These are phyloP conservation scores for Suillus subluteus DNA, from an alignment of 768 basidiomycete genomes.

Conservation along the genomic window DNA sequence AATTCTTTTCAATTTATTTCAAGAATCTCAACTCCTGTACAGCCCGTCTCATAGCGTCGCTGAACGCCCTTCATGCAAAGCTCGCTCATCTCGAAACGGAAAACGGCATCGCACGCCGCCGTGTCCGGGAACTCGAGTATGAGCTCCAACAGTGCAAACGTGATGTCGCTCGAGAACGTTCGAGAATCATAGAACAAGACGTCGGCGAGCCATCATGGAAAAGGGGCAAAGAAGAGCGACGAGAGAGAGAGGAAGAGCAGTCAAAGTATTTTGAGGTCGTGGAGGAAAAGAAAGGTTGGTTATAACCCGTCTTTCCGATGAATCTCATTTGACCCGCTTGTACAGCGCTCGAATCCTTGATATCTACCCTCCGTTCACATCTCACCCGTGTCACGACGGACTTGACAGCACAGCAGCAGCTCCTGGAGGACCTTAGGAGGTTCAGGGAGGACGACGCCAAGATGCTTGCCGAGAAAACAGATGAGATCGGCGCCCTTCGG, in stretches of 20 bases:
- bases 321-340: slow-evolving; percentile 17
- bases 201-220: slow-evolving; percentile 27
- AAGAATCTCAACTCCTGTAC: slow-evolving; percentile 6
- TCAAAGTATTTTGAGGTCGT: slow-evolving; percentile 76
- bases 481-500: slow-evolving; percentile 69
- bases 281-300: slow-evolving; percentile 85
- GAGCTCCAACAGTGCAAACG: slow-evolving; percentile 84
- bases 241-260: slow-evolving; percentile 39
- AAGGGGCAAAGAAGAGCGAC: slow-evolving; percentile 33
- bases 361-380: slow-evolving; percentile 72
- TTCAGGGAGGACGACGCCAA: slow-evolving; percentile 65
- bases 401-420: slow-evolving; percentile 72
- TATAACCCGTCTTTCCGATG: not conserved
- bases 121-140: slow-evolving; percentile 85
- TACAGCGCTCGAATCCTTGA: slow-evolving; percentile 80
- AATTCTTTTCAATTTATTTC: not conserved
- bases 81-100: slow-evolving; percentile 78
- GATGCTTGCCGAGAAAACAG: slow-evolving; percentile 59
- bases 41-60: slow-evolving; percentile 66
- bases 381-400: slow-evolving; percentile 79
- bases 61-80: slow-evolving; percentile 67
- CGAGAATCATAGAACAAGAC: slow-evolving; percentile 62
- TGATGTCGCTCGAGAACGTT: slow-evolving; percentile 75
- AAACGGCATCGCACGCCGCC: slow-evolving; percentile 77
- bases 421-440: slow-evolving; percentile 66